Evolutionary conservation across 371 early-diverging fungal species (phyloP), one percentile per base, ranked within the genome.

Genomic region (Parasitella parasitica): DNA sequence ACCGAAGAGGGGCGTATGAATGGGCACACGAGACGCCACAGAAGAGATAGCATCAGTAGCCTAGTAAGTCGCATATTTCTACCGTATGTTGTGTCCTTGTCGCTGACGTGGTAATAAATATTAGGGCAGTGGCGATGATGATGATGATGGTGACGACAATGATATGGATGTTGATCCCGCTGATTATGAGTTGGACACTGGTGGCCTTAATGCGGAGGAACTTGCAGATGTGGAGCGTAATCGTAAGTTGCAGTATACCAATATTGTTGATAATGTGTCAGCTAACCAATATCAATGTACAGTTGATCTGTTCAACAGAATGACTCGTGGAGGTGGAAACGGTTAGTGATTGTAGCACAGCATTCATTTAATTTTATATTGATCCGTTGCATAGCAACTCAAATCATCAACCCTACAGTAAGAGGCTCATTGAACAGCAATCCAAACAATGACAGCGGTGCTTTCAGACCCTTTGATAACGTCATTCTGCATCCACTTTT

Each of bases 181-280:
- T 2, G 49, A 64, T 36, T 69, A 64, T 50, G 68, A 70, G 24
- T 69, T 69, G 24, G 61, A 67, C 56, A 54, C 77, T 41, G 58
- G 63, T 71, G 65, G 76, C 24, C 67, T 70, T 5, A 53, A 70
- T 22, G 58, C 58, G 4, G 62, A 54, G 12, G 72, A 65, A 36
- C 20, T 57, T 4, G 78, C 73, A 62, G 88, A 91, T 38, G 54
- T 61, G 12, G 62, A 61, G 37, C 36, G 55, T 54, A 61, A 61
- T 35, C 54, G 61, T 61, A 61, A 54, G 61, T 61, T 43, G 20
- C 1, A 20, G 43, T 3, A n/a, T n/a, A n/a, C n/a, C 43, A 22
- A 4, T 5, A 9, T 4, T 0, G 26, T 7, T 6, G 7, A 28
- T 16, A 28, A 13, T 13, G 16, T 11, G 0, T 28, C 2, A 20